Base-by-base conservation (phyloP, 257 asterid genomes). In the Linaria vulgaris region DNA sequence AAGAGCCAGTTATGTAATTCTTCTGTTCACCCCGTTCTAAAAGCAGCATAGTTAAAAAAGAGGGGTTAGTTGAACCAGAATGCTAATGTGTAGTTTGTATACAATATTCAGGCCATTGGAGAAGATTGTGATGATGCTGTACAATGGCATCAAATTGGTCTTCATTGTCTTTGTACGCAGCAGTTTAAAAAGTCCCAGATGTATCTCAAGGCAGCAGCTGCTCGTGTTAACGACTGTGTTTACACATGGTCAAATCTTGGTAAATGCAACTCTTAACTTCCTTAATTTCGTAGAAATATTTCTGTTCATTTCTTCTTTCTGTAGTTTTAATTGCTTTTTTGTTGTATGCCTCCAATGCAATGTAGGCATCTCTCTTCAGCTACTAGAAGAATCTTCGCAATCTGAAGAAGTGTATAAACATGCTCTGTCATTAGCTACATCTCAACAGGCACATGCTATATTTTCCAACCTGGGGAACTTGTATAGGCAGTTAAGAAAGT, bases 61-160 rank as follows among this genome's bases (percentile, higher is more conserved):
- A 61, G 43, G 8, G 44, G 22, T 17, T 24, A 56, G 49, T 59
- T 37, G 23, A 62, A 61, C 64, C 43, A 39, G 56, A 38, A 20
- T 49, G 49, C 67, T 78, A 41, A 60, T 64, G 37, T 59, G 38
- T 69, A 45, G 47, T 56, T 71, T 37, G n/a, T 57, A 31, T 45
- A 24, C 63, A 30, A 76, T 65, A 63, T 60, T 64, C 78, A 89
- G 99, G 95, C 96, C 22, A 77, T 89, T 48, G 92, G 90, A 64
- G 97, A 87, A 80, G 95, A 94, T 63, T 96, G 96, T 1, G 89
- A 88, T 49, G 95, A 94, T 71, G 97, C 97, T 73, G 79, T 89
- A 60, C 99, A 89, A 68, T 92, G 99, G 99, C 96, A 92, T 74
- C 99, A 89, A 82, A 80, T 89, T 46, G 99, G 99, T 60, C 97